Conservation (phyloP, 768 basidiomycete species). For the Rhizopogon vinicolor region DNA sequence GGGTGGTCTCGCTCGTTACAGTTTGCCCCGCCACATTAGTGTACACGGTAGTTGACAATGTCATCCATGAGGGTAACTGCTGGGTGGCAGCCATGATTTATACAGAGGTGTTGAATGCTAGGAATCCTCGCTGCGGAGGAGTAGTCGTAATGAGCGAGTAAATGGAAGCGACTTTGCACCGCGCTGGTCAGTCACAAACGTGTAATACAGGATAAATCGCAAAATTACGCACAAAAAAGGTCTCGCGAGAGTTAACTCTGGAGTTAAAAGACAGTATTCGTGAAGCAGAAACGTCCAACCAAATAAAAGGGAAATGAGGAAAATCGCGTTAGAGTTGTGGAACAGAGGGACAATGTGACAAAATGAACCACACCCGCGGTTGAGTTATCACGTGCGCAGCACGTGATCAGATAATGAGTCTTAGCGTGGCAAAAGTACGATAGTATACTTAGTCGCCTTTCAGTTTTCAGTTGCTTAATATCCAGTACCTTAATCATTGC, state of each 20-base stretch:
- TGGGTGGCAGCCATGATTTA: constrained; percentile 44
- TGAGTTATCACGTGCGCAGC: constrained; percentile 26
- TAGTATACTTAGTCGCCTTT: too few relatives aligned
- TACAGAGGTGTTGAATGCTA: constrained; percentile 6
- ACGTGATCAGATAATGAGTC: background rate
- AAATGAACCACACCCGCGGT: constrained; percentile 19
- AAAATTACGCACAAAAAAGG: background rate
- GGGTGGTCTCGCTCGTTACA: constrained; percentile 51
- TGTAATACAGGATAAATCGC: background rate
- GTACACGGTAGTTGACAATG: constrained; percentile 45
- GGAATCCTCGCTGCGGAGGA: constrained; percentile 1
- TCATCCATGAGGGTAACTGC: constrained; percentile 69
- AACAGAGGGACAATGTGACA: constrained; percentile 4
- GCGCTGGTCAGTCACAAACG: background rate
- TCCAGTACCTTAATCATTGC: too few relatives aligned
- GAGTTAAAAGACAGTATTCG: constrained; percentile 8
- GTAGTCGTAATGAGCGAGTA: constrained; percentile 13
- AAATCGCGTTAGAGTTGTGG: background rate
- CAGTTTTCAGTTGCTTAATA: too few relatives aligned
- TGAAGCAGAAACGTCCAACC: constrained; percentile 10
- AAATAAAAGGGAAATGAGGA: constrained; percentile 4
- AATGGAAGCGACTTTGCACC: constrained; percentile 20
- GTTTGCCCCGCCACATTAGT: constrained; percentile 50
- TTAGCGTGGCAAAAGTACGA: too few relatives aligned
- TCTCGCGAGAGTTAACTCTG: constrained; percentile 10